Base-by-base conservation (phyloP, 345 rosid species). In the Moringa oleifera region DNA sequence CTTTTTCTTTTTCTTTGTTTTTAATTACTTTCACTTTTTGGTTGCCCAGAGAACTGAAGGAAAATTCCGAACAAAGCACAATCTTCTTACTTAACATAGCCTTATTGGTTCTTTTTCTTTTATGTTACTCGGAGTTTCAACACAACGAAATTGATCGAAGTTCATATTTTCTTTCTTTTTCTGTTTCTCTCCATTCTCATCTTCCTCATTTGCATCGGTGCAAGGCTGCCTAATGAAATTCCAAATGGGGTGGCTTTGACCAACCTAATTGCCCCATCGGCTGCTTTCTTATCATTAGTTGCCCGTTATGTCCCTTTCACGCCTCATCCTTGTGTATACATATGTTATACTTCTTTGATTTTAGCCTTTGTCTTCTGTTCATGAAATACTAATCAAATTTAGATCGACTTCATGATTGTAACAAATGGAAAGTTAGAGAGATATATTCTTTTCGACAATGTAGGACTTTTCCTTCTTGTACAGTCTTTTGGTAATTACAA, bases 21-120 rank as follows among this genome's bases (percentile, higher is more conserved):
- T 25, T 23, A 6, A 53, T 18, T 21, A 49, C 19, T 64, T 37
- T 25, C 21, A 7, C 36, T 54, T 41, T 51, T 59, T 66, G 66
- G 56, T 75, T 84, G 71, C 69, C 58, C 54, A 63, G 70, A 61
- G 75, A 73, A 64, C 51, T 6, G 25, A 23, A 24, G 21, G 25
- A 36, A 63, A 0, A 22, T 15, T 55, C 7, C 3, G 16, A 19
- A 20, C 22, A 9, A 0, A 20, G 22, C 23, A 2, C 23, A 21
- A 21, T 23, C 1, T 21, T 10, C 22, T 21, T 21, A 0, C 53
- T 5, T 47, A 6, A n/a, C 18, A 5, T 49, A 41, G 17, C 47
- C 20, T n/a, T 3, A 0, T 31, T 21, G 4, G 47, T 12, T 45
- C 7, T 23, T 36, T 47, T 45, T 45, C 15, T 33, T 33, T 33